Base-by-base conservation (phyloP, 805 yeast species). In the Candida boidinii region DNA sequence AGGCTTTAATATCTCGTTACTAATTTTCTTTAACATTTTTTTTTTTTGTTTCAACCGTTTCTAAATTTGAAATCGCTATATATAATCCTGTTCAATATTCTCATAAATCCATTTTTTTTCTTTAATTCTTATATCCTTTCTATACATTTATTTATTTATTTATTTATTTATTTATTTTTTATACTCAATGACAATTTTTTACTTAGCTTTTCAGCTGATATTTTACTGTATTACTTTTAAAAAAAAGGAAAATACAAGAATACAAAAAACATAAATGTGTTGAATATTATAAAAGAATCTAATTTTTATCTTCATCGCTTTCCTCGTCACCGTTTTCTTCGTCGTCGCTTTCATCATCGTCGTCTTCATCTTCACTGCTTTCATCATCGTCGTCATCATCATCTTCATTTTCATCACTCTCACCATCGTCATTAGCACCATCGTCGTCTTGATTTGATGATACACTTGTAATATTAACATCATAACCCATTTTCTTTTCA, bases 401-500 rank as follows among this genome's bases (percentile, higher is more conserved):
- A n/a, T 45, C 50, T 12, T 44, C 49, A 4, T 31, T 41, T 3
- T 43, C 54, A 13, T 40, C 43, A 4, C 43, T 56, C 13, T 44
- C 51, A 3, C 42, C 53, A 4, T 43, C 53, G 7, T 47, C 58
- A n/a, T 33, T 49, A 8, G 44, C 56, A 3, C 53, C 65, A 2
- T 47, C 61, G 4, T 56, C 65, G 4, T 48, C 58, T 10, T 13
- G 38, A 7, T 52, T 53, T 2, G 38, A 48, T 7, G 33, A 52
- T 12, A 39, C 38, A 12, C 50, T 54, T n/a, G 53, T 53, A 13
- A 79, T 56, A 31, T 73, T 75, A 18, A 81, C 80, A 0, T 60
- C 55, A 49, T 80, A 90, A 0, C 94, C 94, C 30, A 61, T 55
- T 8, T 21, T 27, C 1, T 45, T 45, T 8, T 44, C 47, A 35